Percentiles rank a stretch among this genome's conserved stretches.
phyloP scores from a whole-genome alignment of 2,329 filamentous ascomycete genomes.

The Nothomitra cinnamomea region DNA sequence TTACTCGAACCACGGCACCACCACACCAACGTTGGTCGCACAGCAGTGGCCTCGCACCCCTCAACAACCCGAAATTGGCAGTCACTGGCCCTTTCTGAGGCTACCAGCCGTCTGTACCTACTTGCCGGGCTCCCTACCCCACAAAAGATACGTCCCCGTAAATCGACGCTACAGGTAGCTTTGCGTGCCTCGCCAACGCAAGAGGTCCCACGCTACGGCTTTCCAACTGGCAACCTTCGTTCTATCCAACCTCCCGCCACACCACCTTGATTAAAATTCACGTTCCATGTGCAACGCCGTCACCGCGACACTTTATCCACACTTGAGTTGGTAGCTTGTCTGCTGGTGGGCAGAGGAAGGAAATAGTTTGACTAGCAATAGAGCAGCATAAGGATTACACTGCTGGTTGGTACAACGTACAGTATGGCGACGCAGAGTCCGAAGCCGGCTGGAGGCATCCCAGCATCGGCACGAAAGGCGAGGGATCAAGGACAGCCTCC shows the following conservation, averaged over 20 bases:
- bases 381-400: conserved; percentile 16
- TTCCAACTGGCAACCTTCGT: not conserved
- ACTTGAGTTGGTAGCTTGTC: conserved; percentile 19
- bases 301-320: conserved; percentile 19
- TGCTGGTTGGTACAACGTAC: not conserved
- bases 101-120: too few species aligned
- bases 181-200: not conserved
- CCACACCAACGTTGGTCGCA: too few species aligned
- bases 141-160: too few species aligned
- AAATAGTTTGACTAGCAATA: not conserved
- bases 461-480: not conserved
- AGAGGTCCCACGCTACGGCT: not conserved
- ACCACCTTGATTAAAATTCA: not conserved
- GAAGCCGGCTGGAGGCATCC: not conserved
- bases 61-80: too few species aligned
- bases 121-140: too few species aligned
- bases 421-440: conserved; percentile 2
- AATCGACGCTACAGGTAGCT: too few species aligned
- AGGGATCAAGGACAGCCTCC: conserved; percentile 4
- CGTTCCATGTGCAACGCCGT: conserved; percentile 21
- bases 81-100: too few species aligned
- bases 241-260: not conserved
- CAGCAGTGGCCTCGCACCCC: too few species aligned
- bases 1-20: too few species aligned
- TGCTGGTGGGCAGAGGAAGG: conserved; percentile 11